Evolutionary conservation across 2,329 filamentous ascomycete genomes (phyloP).

Genomic region (Amesomyces nigricolor): DNA sequence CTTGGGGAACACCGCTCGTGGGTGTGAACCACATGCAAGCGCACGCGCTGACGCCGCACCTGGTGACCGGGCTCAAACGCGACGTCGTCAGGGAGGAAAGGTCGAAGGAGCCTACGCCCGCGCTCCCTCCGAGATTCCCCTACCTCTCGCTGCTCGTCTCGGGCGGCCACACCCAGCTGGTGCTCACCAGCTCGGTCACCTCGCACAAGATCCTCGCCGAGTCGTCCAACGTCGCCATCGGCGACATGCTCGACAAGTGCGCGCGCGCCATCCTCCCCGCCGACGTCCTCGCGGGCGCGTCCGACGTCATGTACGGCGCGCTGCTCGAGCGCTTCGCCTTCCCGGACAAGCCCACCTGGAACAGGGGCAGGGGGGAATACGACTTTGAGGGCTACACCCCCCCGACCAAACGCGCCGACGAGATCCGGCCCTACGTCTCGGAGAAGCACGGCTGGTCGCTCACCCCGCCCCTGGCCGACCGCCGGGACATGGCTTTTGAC

Average conservation of each 20-base stretch:
- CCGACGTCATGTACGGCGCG: conserved; percentile 71
- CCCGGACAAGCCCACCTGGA: conserved; percentile 30
- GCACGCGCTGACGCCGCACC: conserved; percentile 80
- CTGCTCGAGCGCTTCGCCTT: conserved; percentile 78
- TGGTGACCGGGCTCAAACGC: conserved; percentile 56
- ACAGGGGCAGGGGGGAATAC: conserved; percentile 27
- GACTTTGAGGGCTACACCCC: conserved; percentile 49
- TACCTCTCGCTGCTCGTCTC: conserved; percentile 87
- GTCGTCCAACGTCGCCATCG: conserved; percentile 77
- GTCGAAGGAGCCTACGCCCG: not conserved
- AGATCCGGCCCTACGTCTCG: conserved; percentile 43
- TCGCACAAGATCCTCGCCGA: conserved; percentile 68
- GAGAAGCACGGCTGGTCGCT: conserved; percentile 55
- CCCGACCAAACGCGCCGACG: conserved; percentile 51
- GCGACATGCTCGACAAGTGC: conserved; percentile 83
- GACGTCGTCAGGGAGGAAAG: no score
- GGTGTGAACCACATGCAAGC: conserved; percentile 97
- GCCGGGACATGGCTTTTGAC: conserved; percentile 58
- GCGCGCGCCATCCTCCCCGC: conserved; percentile 69
- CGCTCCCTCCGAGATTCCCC: conserved; percentile 58
- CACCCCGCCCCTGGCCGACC: conserved; percentile 53
- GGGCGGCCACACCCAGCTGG: conserved; percentile 84
- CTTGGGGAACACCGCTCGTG: conserved; percentile 76
- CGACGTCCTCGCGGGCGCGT: conserved; percentile 43
- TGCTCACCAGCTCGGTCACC: conserved; percentile 63